These are phyloP conservation scores for Pyrrhoderma lamaoense DNA, from an alignment of 1,284 basidiomycete genomes.

Conservation along the genomic window DNA sequence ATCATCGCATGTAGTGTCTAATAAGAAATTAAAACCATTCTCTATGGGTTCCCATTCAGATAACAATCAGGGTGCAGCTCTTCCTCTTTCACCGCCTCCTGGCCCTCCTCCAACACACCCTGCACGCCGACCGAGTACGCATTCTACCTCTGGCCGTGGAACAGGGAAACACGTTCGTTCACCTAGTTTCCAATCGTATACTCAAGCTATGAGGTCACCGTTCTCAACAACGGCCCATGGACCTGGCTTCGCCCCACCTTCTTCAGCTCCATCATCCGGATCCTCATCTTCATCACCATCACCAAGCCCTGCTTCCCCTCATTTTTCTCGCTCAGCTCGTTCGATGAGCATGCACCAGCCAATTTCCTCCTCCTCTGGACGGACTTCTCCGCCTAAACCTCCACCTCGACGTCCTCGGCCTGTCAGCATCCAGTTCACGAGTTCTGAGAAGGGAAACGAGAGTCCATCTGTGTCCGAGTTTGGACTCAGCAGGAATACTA, in stretches of 20 bases:
- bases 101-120: conserved; percentile 51
- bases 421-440: background rate
- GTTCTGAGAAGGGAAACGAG: no score
- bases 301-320: background rate
- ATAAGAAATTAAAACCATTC: no score
- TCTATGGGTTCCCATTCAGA: no score
- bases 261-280: background rate
- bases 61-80: conserved; percentile 17
- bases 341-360: conserved; percentile 51
- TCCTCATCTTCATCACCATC: background rate
- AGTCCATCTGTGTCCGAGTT: no score
- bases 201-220: background rate
- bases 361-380: conserved; percentile 22
- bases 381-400: background rate
- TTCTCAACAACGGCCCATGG: background rate
- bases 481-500: no score
- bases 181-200: conserved; percentile 9
- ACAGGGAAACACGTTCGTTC: conserved; percentile 9
- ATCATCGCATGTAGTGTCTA: no score
- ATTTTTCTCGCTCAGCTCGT: conserved; percentile 34
- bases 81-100: conserved; percentile 26
- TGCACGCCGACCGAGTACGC: conserved; percentile 35
- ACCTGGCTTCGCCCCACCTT: background rate
- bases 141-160: background rate
- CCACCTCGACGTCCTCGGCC: background rate